Evolutionary conservation across 306 rosid genomes (phyloP).

Genomic region (Vigna hirtella): DNA sequence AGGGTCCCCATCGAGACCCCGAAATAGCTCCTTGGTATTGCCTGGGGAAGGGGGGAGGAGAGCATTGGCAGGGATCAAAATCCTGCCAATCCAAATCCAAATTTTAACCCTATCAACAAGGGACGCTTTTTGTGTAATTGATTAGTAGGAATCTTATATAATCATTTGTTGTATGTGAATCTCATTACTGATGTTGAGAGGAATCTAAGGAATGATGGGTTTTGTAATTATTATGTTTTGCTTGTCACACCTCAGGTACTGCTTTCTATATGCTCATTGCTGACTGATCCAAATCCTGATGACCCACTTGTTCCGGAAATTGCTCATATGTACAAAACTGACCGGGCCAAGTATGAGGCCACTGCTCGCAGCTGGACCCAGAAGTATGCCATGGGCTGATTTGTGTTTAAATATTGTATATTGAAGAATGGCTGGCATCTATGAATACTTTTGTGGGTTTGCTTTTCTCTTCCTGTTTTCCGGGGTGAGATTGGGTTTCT

Average conservation of each 20-base stretch:
- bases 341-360: conserved; percentile 70
- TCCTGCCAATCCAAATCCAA: not conserved
- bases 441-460: conserved; percentile 44
- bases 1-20: not conserved
- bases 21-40: not conserved
- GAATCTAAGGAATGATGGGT: too few species aligned
- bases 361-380: conserved; percentile 89
- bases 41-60: not conserved
- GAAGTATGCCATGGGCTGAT: conserved; percentile 79
- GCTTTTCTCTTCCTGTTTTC: conserved; percentile 40
- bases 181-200: conserved; percentile 8
- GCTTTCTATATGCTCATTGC: conserved; percentile 81
- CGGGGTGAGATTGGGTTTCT: conserved; percentile 45
- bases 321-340: conserved; percentile 82
- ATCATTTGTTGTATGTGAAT: not conserved
- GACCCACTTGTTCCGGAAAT: conserved; percentile 86
- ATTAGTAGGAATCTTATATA: not conserved
- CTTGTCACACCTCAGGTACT: conserved; percentile 55
- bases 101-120: not conserved
- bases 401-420: conserved; percentile 36
- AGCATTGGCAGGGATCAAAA: not conserved
- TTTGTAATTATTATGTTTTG: conserved; percentile 39
- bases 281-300: conserved; percentile 82
- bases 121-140: not conserved
- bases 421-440: conserved; percentile 33